Evolutionary conservation across 768 basidiomycete genomes (phyloP).

Genomic region (Coprinellus micaceus): DNA sequence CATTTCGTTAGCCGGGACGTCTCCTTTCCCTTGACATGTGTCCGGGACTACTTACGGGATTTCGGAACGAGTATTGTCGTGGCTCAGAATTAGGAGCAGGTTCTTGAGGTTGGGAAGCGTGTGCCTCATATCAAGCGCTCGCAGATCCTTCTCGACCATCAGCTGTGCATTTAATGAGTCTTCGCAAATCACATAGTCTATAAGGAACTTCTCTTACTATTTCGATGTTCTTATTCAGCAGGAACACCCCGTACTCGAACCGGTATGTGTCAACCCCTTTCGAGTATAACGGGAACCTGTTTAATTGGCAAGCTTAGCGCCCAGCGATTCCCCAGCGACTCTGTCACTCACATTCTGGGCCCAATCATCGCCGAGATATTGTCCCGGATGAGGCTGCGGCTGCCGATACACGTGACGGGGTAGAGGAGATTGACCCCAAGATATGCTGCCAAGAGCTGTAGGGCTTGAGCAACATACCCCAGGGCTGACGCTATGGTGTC

Average conservation of each 20-base stretch:
- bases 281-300: conserved; percentile 91
- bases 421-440: conserved; percentile 76
- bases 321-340: background rate
- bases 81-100: conserved; percentile 79
- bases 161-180: conserved; percentile 47
- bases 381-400: conserved; percentile 87
- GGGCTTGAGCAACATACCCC: conserved; percentile 84
- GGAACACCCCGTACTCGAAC: conserved; percentile 95
- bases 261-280: conserved; percentile 95
- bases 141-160: conserved; percentile 86
- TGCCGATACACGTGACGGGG: conserved; percentile 87
- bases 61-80: conserved; percentile 44
- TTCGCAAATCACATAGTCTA: background rate
- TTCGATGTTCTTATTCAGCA: conserved; percentile 97
- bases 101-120: conserved; percentile 97
- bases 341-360: conserved; percentile 73
- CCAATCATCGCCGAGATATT: conserved; percentile 94
- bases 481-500: conserved; percentile 85
- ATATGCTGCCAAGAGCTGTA: conserved; percentile 79
- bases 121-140: conserved; percentile 89
- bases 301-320: conserved; percentile 2
- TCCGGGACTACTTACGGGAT: conserved; percentile 7
- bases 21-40: background rate
- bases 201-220: conserved; percentile 49
- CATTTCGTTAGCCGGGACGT: background rate